These are phyloP conservation scores for Biscogniauxia sp. DNA, from an alignment of 2,329 filamentous ascomycete species.

Conservation along the genomic window DNA sequence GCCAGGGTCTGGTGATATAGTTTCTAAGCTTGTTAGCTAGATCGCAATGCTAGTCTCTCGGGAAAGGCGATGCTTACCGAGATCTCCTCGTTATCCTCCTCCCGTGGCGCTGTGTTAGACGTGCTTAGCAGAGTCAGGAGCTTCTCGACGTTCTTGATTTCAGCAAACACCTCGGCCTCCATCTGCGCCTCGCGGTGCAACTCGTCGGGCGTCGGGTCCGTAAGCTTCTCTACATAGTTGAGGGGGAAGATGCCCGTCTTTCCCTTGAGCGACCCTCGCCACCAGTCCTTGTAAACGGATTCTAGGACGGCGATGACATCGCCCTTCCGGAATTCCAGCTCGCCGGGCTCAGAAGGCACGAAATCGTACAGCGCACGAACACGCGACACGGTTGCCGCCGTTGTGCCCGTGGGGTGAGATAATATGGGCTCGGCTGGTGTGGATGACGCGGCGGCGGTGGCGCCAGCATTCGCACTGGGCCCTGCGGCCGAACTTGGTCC, in stretches of 20 bases:
- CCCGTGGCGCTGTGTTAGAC: slow-evolving; percentile 72
- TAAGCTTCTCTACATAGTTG: slow-evolving; percentile 97
- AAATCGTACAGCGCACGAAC: slow-evolving; percentile 95
- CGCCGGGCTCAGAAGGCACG: slow-evolving; percentile 86
- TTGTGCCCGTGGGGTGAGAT: slow-evolving; percentile 75
- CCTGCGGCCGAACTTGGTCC: slow-evolving; percentile 30
- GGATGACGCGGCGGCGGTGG: slow-evolving; percentile 25
- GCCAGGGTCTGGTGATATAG: slow-evolving; percentile 89
- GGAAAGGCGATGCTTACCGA: slow-evolving; percentile 52
- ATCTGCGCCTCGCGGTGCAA: slow-evolving; percentile 93
- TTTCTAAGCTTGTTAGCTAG: slow-evolving; percentile 50
- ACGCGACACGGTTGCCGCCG: slow-evolving; percentile 91
- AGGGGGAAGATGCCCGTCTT: slow-evolving; percentile 97
- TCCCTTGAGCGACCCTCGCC: slow-evolving; percentile 91
- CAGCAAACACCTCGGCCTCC: slow-evolving; percentile 70
- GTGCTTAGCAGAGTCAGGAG: slow-evolving; percentile 88
- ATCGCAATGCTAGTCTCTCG: background rate
- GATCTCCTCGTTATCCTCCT: slow-evolving; percentile 96
- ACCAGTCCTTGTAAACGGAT: slow-evolving; percentile 99
- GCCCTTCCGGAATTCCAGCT: slow-evolving; percentile 93
- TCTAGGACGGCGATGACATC: slow-evolving; percentile 97
- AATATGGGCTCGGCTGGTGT: slow-evolving; percentile 47
- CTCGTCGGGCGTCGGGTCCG: slow-evolving; percentile 92
- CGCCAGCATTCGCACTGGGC: slow-evolving; percentile 26
- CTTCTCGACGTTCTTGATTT: slow-evolving; percentile 64